A percentile compares a stretch with the other conserved stretches of the same genome.
Evolutionary conservation across 2,329 filamentous ascomycete species (phyloP).

Genomic region (Colletotrichum magnum): DNA sequence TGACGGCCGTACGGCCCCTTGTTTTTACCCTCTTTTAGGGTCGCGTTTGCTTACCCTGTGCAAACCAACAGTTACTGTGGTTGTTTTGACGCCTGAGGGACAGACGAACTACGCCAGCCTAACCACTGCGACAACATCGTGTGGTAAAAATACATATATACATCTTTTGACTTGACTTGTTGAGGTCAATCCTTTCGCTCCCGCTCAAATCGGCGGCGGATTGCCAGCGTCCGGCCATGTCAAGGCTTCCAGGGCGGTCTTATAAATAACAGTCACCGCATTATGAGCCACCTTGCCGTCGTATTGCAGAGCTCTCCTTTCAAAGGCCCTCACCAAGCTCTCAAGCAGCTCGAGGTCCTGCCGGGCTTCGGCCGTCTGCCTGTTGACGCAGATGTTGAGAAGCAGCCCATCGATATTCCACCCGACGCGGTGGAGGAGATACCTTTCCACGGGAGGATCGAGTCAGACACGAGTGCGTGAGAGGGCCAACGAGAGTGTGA

Average conservation of each 20-base stretch:
- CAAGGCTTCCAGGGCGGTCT: not conserved
- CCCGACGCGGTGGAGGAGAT: not conserved
- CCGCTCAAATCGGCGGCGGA: not conserved
- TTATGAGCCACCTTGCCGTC: not conserved
- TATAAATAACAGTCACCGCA: not conserved
- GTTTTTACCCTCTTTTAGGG: too few species aligned
- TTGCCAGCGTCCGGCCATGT: not conserved
- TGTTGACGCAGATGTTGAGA: not conserved
- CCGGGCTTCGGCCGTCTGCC: not conserved
- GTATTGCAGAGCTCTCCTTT: not conserved
- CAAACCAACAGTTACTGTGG: too few species aligned
- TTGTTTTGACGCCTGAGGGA: too few species aligned
- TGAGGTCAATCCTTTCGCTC: not conserved
- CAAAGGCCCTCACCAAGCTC: not conserved
- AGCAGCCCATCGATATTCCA: not conserved
- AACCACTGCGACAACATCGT: too few species aligned
- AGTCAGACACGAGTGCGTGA: not conserved
- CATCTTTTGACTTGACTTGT: not conserved
- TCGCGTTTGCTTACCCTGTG: too few species aligned
- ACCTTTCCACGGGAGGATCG: not conserved
- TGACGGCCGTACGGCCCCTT: too few species aligned
- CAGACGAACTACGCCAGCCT: too few species aligned
- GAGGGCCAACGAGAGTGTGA: too few species aligned
- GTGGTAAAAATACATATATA: too few species aligned
- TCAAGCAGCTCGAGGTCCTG: not conserved